phyloP scores from a whole-genome alignment of 257 asterid genomes.

The Eustoma russellianum region DNA sequence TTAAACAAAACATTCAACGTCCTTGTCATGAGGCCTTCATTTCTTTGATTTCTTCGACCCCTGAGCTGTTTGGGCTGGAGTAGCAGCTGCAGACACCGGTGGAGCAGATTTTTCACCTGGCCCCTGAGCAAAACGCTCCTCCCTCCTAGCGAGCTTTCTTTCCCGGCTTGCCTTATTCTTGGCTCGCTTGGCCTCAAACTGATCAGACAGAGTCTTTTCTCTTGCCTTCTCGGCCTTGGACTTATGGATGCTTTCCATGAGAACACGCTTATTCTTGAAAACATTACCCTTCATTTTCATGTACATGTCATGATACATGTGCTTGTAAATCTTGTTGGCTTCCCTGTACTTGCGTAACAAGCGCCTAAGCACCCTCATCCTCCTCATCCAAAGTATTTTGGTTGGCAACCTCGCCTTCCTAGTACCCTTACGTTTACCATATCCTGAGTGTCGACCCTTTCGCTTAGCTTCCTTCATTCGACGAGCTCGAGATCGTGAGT shows the following conservation, averaged over 20 bases:
- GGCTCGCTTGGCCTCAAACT: slow-evolving; percentile 92
- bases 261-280: slow-evolving; percentile 85
- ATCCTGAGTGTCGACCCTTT: no score
- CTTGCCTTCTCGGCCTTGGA: slow-evolving; percentile 96
- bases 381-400: no score
- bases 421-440: no score
- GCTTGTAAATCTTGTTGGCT: slow-evolving; percentile 84
- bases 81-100: slow-evolving; percentile 35
- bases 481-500: no score
- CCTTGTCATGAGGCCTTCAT: no score
- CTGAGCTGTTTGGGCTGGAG: slow-evolving; percentile 52
- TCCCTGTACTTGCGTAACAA: no score
- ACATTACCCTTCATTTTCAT: slow-evolving; percentile 98
- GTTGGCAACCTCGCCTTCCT: no score
- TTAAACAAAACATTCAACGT: no score
- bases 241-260: slow-evolving; percentile 94
- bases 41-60: slow-evolving; percentile 70
- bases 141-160: slow-evolving; percentile 76
- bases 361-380: no score
- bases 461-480: no score
- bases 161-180: slow-evolving; percentile 97
- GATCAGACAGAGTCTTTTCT: no score
- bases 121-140: slow-evolving; percentile 58
- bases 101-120: slow-evolving; percentile 50
- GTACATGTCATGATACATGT: slow-evolving; percentile 98